phyloP scores from a whole-genome alignment of 345 rosid genomes.

The Salix exigua region DNA sequence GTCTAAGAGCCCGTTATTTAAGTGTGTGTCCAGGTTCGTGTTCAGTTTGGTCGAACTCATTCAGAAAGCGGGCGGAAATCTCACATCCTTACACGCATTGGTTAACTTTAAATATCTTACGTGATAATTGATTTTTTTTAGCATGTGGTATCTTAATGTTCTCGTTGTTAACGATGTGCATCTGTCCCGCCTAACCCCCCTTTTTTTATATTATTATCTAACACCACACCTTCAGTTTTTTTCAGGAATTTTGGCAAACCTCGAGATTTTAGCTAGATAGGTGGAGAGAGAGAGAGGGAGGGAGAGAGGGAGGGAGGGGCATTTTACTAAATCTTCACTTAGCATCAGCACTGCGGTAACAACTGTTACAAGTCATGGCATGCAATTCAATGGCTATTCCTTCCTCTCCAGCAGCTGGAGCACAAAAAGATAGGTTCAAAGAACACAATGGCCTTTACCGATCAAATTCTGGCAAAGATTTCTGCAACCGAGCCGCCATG shows the following conservation, averaged over 20 bases:
- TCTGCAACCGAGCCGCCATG: conserved; percentile 37
- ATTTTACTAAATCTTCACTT: neutral
- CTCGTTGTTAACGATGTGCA: conserved; percentile 25
- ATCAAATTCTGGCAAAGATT: conserved; percentile 54
- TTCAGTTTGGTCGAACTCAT: neutral
- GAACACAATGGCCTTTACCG: conserved; percentile 51
- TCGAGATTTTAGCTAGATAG: neutral
- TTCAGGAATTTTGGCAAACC: conserved; percentile 6
- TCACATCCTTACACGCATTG: neutral
- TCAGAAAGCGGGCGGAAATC: no score
- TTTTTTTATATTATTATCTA: conserved; percentile 7
- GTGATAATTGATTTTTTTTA: no score
- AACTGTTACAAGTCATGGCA: conserved; percentile 40
- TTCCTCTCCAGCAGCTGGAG: conserved; percentile 33
- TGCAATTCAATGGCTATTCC: conserved; percentile 45
- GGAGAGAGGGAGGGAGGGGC: neutral
- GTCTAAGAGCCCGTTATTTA: no score
- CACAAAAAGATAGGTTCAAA: conserved; percentile 30
- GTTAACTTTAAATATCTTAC: neutral
- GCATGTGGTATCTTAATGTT: conserved; percentile 6
- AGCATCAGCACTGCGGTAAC: neutral
- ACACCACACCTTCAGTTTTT: conserved; percentile 10
- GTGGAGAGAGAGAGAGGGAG: neutral
- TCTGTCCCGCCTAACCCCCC: conserved; percentile 1
- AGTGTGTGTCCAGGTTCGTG: neutral